Evolutionary conservation across 306 rosid species (phyloP).

Genomic region (Pyrus pyrifolia): DNA sequence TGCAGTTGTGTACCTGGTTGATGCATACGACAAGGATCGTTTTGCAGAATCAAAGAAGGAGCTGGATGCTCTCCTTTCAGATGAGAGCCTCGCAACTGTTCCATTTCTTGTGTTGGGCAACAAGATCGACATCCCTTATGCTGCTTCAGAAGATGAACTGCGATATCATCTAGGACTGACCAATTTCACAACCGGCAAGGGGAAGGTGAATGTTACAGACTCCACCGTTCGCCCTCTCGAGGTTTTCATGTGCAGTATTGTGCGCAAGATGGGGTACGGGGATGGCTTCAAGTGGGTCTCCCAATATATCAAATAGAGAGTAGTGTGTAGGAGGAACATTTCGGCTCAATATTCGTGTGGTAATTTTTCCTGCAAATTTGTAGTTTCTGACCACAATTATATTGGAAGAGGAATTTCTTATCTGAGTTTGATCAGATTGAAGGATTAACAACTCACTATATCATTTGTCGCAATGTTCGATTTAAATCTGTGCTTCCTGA

Average conservation of each 20-base stretch:
- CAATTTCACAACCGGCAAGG: conserved; percentile 55
- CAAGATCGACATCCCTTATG: conserved; percentile 50
- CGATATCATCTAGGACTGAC: conserved; percentile 39
- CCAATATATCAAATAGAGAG: conserved; percentile 40
- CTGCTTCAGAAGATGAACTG: conserved; percentile 51
- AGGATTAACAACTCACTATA: conserved; percentile 6
- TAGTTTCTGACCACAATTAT: conserved; percentile 16
- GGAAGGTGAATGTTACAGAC: conserved; percentile 38
- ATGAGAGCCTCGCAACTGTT: conserved; percentile 39
- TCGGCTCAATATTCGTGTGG: conserved; percentile 12
- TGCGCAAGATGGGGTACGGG: conserved; percentile 57
- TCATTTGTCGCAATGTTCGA: conserved; percentile 6
- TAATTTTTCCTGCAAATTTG: conserved; percentile 14
- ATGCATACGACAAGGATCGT: conserved; percentile 45
- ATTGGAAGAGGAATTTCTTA: conserved; percentile 8
- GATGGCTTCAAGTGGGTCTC: conserved; percentile 56
- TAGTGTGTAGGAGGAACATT: conserved; percentile 11
- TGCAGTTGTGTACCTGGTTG: conserved; percentile 50
- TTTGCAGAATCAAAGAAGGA: conserved; percentile 45
- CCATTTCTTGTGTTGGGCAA: conserved; percentile 48
- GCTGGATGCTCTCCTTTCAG: conserved; percentile 46
- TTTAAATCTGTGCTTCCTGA: conserved; percentile 7
- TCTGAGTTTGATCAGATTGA: conserved; percentile 6
- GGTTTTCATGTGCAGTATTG: conserved; percentile 54
- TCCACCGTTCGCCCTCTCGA: conserved; percentile 50